phyloP scores from a whole-genome alignment of 208 protist species.

The Lotmaria passim region DNA sequence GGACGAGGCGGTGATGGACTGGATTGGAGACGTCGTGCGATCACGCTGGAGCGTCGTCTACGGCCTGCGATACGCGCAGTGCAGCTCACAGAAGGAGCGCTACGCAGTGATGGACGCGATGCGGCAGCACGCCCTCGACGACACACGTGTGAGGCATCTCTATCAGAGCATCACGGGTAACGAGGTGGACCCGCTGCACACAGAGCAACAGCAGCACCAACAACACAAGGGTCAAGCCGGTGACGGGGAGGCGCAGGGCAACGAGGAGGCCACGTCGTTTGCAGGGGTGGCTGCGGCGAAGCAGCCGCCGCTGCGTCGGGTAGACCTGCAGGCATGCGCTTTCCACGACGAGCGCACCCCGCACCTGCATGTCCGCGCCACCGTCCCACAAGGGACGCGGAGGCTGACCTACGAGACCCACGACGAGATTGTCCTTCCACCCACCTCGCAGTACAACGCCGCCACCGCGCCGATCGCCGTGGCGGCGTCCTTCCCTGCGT shows the following conservation, averaged over 20 bases:
- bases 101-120: slow-evolving; percentile 78
- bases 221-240: neutral
- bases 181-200: slow-evolving; percentile 53
- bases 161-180: slow-evolving; percentile 88
- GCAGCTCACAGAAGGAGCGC: slow-evolving; percentile 67
- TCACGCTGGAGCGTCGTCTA: slow-evolving; percentile 88
- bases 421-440: slow-evolving; percentile 84
- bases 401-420: slow-evolving; percentile 82
- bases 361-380: slow-evolving; percentile 66
- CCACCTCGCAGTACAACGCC: slow-evolving; percentile 57
- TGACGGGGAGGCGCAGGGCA: neutral
- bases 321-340: slow-evolving; percentile 77
- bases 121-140: slow-evolving; percentile 62
- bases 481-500: slow-evolving; percentile 59
- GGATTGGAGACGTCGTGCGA: slow-evolving; percentile 71
- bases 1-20: slow-evolving; percentile 78
- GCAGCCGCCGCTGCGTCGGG: slow-evolving; percentile 57
- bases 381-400: slow-evolving; percentile 75
- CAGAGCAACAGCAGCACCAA: slow-evolving; percentile 23
- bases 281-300: slow-evolving; percentile 28
- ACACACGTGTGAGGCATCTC: slow-evolving; percentile 69
- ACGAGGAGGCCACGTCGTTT: slow-evolving; percentile 18
- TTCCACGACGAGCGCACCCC: slow-evolving; percentile 87
- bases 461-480: slow-evolving; percentile 41
- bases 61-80: slow-evolving; percentile 70